Percentiles rank a stretch among this genome's conserved stretches.
Evolutionary conservation across 2,329 filamentous ascomycete genomes (phyloP).

Genomic region (Penicillium polonicum): DNA sequence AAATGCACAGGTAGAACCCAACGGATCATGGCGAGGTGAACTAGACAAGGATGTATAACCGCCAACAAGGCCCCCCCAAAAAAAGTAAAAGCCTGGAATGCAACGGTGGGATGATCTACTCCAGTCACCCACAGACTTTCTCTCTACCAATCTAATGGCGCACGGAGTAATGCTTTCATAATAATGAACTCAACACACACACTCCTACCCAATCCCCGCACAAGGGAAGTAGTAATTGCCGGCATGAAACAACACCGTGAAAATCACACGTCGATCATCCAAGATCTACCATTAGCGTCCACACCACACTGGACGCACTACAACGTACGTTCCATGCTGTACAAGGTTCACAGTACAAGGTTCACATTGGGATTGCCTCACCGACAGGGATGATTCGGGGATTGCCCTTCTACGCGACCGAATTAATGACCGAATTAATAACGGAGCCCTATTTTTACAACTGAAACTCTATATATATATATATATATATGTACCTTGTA

Average conservation of each 20-base stretch:
- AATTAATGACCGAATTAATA: neutral
- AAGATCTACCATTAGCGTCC: slow-evolving; percentile 19
- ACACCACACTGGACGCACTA: neutral
- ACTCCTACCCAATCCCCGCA: slow-evolving; percentile 8
- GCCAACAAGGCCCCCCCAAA: neutral
- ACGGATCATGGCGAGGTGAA: neutral
- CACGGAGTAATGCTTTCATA: neutral
- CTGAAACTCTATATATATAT: neutral
- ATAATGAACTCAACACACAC: neutral
- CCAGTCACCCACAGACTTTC: neutral
- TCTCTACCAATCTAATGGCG: neutral
- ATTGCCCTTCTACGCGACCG: neutral
- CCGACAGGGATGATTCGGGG: neutral
- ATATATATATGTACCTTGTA: neutral
- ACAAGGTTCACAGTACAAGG: neutral
- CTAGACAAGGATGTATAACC: neutral
- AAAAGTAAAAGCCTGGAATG: slow-evolving; percentile 10
- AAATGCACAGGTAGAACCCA: neutral
- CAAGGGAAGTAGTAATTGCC: slow-evolving; percentile 14
- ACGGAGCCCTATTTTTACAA: neutral
- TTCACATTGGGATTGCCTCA: neutral
- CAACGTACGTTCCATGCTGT: neutral
- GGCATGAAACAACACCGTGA: slow-evolving; percentile 4
- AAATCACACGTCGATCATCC: slow-evolving; percentile 15
- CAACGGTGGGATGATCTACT: slow-evolving; percentile 25